Conservation (phyloP, 306 rosid species). For the Pyrus bretschneideri region DNA sequence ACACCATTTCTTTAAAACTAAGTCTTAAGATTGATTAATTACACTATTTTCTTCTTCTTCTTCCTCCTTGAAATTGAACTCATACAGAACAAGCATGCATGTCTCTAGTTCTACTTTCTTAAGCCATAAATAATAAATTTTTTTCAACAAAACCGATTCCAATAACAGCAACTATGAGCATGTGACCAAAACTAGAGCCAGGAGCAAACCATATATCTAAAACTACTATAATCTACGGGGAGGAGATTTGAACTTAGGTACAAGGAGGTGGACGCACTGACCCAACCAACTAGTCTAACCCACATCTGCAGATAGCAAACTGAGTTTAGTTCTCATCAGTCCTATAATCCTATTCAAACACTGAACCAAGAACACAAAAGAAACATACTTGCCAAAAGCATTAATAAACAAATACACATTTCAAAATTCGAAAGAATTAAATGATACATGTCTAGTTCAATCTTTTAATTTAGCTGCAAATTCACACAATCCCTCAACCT, state of each 20-base stretch:
- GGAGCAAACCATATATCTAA: constrained; percentile 7
- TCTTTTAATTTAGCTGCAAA: constrained; percentile 8
- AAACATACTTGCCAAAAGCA: not conserved
- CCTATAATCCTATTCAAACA: not conserved
- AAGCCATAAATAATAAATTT: too few relatives aligned
- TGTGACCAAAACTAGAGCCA: not conserved
- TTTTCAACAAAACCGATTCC: not conserved
- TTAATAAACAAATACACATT: not conserved
- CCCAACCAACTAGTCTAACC: not conserved
- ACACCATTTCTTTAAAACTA: too few relatives aligned
- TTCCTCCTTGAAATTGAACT: too few relatives aligned
- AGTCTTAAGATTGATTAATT: too few relatives aligned
- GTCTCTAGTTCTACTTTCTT: too few relatives aligned
- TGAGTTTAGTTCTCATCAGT: constrained; percentile 3
- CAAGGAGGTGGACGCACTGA: too few relatives aligned
- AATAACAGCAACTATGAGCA: not conserved
- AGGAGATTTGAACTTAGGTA: not conserved
- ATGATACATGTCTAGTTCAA: constrained; percentile 19
- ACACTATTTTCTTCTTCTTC: too few relatives aligned
- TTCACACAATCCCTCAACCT: constrained; percentile 7
- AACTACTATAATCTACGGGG: not conserved
- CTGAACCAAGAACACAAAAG: constrained; percentile 3
- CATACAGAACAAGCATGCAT: too few relatives aligned
- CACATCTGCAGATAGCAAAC: not conserved
- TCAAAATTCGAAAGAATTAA: not conserved